Percentiles rank a stretch among this genome's conserved stretches.
Conservation (phyloP, 352 stramenopile species). For the Globisporangium camurandrum region DNA sequence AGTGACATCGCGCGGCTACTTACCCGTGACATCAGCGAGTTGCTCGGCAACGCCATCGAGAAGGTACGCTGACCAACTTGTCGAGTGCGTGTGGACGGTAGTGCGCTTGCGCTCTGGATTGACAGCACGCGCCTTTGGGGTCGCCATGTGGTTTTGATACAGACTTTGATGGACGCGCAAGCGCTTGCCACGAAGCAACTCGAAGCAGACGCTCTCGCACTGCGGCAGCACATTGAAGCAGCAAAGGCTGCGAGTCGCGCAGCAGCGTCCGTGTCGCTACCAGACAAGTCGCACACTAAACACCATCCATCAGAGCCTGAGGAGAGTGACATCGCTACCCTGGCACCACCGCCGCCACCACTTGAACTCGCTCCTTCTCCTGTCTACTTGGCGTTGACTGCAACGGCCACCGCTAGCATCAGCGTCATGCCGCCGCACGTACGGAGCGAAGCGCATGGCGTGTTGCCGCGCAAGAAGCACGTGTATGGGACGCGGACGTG, state of each 20-base stretch:
- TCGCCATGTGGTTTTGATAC: no score
- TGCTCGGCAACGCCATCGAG: constrained; percentile 27
- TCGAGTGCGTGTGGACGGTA: no score
- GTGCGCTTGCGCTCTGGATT: no score
- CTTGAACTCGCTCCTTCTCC: constrained; percentile 2
- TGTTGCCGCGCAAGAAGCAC: constrained; percentile 53
- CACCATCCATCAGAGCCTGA: constrained; percentile 1
- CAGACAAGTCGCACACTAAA: not conserved
- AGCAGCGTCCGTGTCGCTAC: no score
- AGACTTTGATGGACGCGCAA: constrained; percentile 34
- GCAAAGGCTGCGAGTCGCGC: not conserved
- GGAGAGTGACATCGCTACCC: not conserved
- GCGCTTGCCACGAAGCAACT: constrained; percentile 18
- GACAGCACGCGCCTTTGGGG: no score
- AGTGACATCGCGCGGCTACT: constrained; percentile 35
- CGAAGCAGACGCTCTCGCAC: constrained; percentile 4
- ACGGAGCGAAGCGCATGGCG: constrained; percentile 42
- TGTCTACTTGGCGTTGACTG: not conserved
- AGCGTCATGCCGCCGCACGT: constrained; percentile 39
- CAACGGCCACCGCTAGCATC: constrained; percentile 5
- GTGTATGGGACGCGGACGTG: constrained; percentile 46
- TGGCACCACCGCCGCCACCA: not conserved
- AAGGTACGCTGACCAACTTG: no score
- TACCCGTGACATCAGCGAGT: constrained; percentile 23
- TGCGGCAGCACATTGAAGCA: constrained; percentile 8